Evolutionary conservation across 352 stramenopile genomes (phyloP).

Genomic region (Phytophthora niederhauseri): DNA sequence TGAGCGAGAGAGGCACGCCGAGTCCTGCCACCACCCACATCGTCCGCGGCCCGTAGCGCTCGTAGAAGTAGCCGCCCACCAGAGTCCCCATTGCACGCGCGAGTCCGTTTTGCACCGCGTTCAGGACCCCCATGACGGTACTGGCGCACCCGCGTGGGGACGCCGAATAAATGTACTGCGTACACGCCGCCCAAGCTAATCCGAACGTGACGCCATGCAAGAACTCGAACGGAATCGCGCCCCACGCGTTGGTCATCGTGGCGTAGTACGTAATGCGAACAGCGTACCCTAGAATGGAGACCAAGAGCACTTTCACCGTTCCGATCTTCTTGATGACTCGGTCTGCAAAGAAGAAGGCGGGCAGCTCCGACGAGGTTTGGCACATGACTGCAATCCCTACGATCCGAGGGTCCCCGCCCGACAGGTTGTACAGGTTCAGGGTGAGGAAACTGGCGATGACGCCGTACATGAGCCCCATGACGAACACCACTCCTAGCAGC

Average conservation of each 20-base stretch:
- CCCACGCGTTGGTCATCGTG: slow-evolving; percentile 56
- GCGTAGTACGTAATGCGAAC: slow-evolving; percentile 52
- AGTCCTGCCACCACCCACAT: slow-evolving; percentile 56
- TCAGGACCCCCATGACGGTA: slow-evolving; percentile 58
- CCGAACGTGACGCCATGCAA: slow-evolving; percentile 58
- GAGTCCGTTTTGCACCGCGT: slow-evolving; percentile 54
- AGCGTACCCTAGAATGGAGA: slow-evolving; percentile 50
- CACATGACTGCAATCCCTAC: slow-evolving; percentile 50
- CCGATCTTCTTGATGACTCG: slow-evolving; percentile 47
- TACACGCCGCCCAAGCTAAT: slow-evolving; percentile 45
- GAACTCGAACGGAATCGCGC: slow-evolving; percentile 52
- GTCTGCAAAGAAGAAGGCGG: slow-evolving; percentile 57
- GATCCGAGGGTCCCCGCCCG: slow-evolving; percentile 39
- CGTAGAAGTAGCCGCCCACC: slow-evolving; percentile 56
- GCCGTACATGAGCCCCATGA: slow-evolving; percentile 74
- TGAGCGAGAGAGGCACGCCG: slow-evolving; percentile 21
- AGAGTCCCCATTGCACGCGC: slow-evolving; percentile 48
- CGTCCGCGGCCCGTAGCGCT: slow-evolving; percentile 43
- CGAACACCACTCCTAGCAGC: slow-evolving; percentile 62
- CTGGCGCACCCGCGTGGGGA: slow-evolving; percentile 41
- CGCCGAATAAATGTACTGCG: slow-evolving; percentile 53
- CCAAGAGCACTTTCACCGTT: slow-evolving; percentile 42
- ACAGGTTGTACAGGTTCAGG: slow-evolving; percentile 60
- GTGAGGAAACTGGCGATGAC: slow-evolving; percentile 73
- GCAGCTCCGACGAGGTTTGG: slow-evolving; percentile 58